Conservation (phyloP, 306 rosid species). For the Inga leiocalycina region DNA sequence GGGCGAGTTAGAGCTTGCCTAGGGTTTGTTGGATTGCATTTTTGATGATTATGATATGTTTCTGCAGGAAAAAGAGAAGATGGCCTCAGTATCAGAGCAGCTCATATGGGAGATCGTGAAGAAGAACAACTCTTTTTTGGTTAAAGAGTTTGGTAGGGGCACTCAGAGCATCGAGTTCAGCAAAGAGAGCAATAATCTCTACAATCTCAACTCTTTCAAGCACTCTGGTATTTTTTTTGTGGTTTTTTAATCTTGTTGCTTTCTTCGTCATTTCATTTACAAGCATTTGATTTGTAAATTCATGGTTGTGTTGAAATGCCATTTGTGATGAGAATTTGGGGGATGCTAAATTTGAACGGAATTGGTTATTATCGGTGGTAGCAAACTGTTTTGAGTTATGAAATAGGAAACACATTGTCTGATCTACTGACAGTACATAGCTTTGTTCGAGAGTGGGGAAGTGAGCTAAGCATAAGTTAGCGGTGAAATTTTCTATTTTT, state of each 20-base stretch:
- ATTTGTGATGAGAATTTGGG: neutral
- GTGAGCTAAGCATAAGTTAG: neutral
- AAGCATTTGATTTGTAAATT: neutral
- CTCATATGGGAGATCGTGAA: constrained; percentile 96
- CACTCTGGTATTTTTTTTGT: constrained; percentile 63
- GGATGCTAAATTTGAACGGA: neutral
- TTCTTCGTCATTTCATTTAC: neutral
- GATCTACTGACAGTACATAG: neutral
- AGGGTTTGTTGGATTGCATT: neutral
- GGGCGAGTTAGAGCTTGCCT: neutral
- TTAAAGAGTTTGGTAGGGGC: constrained; percentile 81
- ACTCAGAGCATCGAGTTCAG: constrained; percentile 80
- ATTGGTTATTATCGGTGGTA: neutral
- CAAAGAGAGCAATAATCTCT: constrained; percentile 86
- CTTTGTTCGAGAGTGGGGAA: neutral
- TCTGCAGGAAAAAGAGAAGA: constrained; percentile 33
- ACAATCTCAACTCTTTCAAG: constrained; percentile 75
- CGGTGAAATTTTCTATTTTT: neutral
- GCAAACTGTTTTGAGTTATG: neutral
- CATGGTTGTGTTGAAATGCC: neutral
- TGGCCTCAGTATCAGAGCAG: constrained; percentile 91
- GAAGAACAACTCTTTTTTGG: constrained; percentile 83
- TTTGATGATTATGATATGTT: neutral
- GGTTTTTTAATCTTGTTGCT: neutral
- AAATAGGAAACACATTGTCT: neutral